Percentiles rank a stretch among this genome's conserved stretches.
These are phyloP conservation scores for Butyriboletus appendiculatus DNA, from an alignment of 1,284 basidiomycete species.

Conservation along the genomic window DNA sequence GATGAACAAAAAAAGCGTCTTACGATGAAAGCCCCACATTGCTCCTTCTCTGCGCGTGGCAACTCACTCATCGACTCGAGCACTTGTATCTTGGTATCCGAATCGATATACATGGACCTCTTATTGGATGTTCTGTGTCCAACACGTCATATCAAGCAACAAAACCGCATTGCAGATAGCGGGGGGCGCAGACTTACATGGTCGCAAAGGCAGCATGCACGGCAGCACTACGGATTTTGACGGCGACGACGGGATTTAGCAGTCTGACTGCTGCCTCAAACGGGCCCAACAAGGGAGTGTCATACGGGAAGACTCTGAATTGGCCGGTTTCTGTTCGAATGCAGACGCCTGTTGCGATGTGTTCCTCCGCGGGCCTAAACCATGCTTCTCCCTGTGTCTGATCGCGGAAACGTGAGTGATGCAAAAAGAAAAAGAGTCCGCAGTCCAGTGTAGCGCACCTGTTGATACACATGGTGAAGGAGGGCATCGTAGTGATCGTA, in stretches of 20 bases:
- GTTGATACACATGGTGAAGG: slow-evolving; percentile 39
- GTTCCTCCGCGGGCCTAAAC: slow-evolving; percentile 53
- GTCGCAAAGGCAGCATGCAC: slow-evolving; percentile 72
- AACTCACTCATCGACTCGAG: slow-evolving; percentile 66
- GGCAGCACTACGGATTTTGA: slow-evolving; percentile 79
- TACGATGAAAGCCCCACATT: slow-evolving; percentile 81
- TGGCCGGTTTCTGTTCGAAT: slow-evolving; percentile 62
- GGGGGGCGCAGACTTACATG: slow-evolving; percentile 14
- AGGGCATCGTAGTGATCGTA: slow-evolving; percentile 40
- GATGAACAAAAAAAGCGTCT: slow-evolving; percentile 26
- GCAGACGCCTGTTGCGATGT: slow-evolving; percentile 57
- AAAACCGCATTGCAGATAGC: too few species aligned
- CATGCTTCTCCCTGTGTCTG: slow-evolving; percentile 59
- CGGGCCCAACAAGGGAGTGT: slow-evolving; percentile 61
- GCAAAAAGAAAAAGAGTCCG: not conserved
- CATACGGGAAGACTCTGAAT: slow-evolving; percentile 74
- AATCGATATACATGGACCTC: slow-evolving; percentile 58
- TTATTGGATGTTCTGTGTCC: slow-evolving; percentile 11
- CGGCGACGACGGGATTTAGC: slow-evolving; percentile 79
- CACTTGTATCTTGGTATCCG: slow-evolving; percentile 72
- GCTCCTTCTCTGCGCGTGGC: slow-evolving; percentile 77
- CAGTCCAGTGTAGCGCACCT: slow-evolving; percentile 16
- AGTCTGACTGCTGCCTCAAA: slow-evolving; percentile 71
- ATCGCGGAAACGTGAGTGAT: slow-evolving; percentile 9
- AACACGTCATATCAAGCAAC: not conserved